Base-by-base conservation (phyloP, 257 asterid species). In the Rhazya stricta region DNA sequence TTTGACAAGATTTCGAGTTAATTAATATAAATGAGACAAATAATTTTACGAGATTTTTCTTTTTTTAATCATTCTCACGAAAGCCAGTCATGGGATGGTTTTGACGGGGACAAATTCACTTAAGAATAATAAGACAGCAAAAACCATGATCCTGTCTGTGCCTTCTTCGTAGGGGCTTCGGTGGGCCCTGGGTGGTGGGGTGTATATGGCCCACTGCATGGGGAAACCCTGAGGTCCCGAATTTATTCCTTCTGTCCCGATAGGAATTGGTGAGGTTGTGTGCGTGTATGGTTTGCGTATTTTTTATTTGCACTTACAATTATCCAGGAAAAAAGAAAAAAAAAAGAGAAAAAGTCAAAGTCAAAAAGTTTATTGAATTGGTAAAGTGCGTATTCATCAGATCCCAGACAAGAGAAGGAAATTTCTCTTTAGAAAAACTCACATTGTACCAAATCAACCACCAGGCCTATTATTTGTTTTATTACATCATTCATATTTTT, bases 41-140 rank as follows among this genome's bases (percentile, higher is more conserved):
- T n/a, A n/a, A n/a, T n/a, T n/a, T n/a, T n/a, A n/a, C n/a, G n/a
- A n/a, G n/a, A n/a, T n/a, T n/a, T n/a, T n/a, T n/a, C n/a, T n/a
- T n/a, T n/a, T n/a, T n/a, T n/a, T n/a, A n/a, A n/a, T n/a, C n/a
- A n/a, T n/a, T n/a, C n/a, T n/a, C n/a, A n/a, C n/a, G 30, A 21
- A 61, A 36, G 71, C 37, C 48, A 63, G 63, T 21, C 50, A 65
- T 43, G 62, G 54, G 63, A 74, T 62, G 0, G 63, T 74, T n/a
- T 62, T 62, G 78, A 74, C 78, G 9, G 45, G 8, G 27, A 46
- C 50, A 23, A 62, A 74, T 46, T 30, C 78, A 62, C 4, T 11
- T 74, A 16, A 74, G 56, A 73, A 56, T 39, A 53, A 21, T 30
- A 34, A 65, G 48, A 18, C 30, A 3, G 25, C 46, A 7, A 16